These are phyloP conservation scores for Cryptomeria japonica DNA, from an alignment of 75 land plant genomes.

Conservation along the genomic window DNA sequence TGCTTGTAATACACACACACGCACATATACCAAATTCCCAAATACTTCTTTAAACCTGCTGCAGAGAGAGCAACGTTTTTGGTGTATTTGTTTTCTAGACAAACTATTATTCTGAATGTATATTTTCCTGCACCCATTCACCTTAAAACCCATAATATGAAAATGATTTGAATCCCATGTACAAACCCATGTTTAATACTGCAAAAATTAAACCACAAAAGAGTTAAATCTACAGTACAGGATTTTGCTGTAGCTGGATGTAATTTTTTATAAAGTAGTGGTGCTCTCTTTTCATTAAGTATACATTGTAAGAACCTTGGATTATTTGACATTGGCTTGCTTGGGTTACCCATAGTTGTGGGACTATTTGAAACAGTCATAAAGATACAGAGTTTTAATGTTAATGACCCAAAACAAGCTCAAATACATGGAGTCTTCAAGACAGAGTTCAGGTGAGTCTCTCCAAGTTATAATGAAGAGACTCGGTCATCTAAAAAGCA, in stretches of 20 bases:
- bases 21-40: not conserved
- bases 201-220: not conserved
- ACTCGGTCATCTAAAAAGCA: not conserved
- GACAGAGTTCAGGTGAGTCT: not conserved
- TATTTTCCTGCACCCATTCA: not conserved
- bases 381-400: not conserved
- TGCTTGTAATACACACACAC: too few relatives aligned
- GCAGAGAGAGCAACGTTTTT: not conserved
- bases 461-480: not conserved
- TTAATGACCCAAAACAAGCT: not conserved
- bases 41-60: not conserved
- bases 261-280: not conserved
- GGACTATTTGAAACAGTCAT: not conserved
- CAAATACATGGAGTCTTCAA: not conserved
- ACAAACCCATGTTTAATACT: not conserved
- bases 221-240: not conserved
- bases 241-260: not conserved
- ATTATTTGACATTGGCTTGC: not conserved
- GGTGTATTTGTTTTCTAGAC: not conserved
- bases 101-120: not conserved
- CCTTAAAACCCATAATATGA: not conserved
- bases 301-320: not conserved
- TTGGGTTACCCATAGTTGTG: not conserved
- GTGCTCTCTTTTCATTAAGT: not conserved
- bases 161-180: not conserved